phyloP scores from a whole-genome alignment of 371 early-diverging fungal species.

The Mucor velutinosus region DNA sequence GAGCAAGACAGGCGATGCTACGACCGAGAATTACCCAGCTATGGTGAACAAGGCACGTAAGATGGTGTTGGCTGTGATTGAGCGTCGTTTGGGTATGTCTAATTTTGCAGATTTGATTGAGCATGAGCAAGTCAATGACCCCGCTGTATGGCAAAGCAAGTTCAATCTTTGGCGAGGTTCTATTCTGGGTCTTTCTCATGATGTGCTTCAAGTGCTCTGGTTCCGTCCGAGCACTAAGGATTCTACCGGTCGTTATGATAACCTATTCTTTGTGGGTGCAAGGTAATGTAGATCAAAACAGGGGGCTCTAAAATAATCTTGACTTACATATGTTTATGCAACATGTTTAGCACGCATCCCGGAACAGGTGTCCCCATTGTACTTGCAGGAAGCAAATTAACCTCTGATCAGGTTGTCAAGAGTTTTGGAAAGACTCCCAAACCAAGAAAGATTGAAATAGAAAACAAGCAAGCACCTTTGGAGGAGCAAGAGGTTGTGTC shows the following conservation, averaged over 20 bases:
- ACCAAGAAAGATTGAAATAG: constrained; percentile 17
- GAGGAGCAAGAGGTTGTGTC: neutral
- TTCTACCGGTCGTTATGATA: constrained; percentile 50
- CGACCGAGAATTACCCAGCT: constrained; percentile 30
- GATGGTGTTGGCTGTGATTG: constrained; percentile 49
- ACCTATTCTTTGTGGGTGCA: constrained; percentile 66
- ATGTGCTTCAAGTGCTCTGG: constrained; percentile 60
- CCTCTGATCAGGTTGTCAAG: constrained; percentile 49
- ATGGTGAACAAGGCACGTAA: constrained; percentile 48
- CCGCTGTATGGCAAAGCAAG: constrained; percentile 59
- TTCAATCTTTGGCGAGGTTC: constrained; percentile 67
- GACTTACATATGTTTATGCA: neutral
- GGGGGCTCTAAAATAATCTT: neutral
- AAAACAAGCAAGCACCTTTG: neutral
- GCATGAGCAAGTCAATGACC: constrained; percentile 61
- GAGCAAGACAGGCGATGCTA: constrained; percentile 8
- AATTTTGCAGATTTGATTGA: constrained; percentile 51
- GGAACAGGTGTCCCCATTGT: constrained; percentile 75
- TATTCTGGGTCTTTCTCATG: constrained; percentile 63
- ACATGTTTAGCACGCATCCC: constrained; percentile 58
- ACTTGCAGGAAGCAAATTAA: constrained; percentile 58
- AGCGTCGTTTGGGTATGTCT: constrained; percentile 37
- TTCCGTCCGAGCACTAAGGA: constrained; percentile 64
- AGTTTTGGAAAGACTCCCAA: constrained; percentile 32
- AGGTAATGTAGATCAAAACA: constrained; percentile 7